Evolutionary conservation across 768 basidiomycete species (phyloP).

Genomic region (Leccinum pellstonianum): DNA sequence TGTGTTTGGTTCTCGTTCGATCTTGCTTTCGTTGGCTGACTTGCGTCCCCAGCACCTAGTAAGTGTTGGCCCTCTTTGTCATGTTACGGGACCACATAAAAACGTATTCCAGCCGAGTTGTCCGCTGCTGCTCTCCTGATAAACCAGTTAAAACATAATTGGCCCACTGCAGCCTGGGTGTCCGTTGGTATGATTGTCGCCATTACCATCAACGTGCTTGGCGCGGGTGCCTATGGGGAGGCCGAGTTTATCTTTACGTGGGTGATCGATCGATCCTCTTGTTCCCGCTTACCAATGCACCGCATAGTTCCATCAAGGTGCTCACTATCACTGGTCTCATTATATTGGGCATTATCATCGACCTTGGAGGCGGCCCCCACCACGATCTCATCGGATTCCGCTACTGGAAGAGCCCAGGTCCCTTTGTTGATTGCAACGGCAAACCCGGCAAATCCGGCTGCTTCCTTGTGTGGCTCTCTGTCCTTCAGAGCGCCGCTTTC

Average conservation of each 20-base stretch:
- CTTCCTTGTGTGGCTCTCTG: conserved; percentile 72
- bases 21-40: not conserved
- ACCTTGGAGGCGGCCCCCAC: conserved; percentile 85
- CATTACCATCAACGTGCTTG: conserved; percentile 71
- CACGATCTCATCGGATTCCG: conserved; percentile 62
- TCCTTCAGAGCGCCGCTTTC: conserved; percentile 86
- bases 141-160: conserved; percentile 58
- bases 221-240: conserved; percentile 79
- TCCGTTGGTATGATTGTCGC: conserved; percentile 73
- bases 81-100: conserved; percentile 1
- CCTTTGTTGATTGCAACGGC: conserved; percentile 69
- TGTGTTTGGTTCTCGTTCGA: not conserved
- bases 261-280: not conserved
- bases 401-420: conserved; percentile 88
- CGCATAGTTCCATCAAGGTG: conserved; percentile 76
- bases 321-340: conserved; percentile 74
- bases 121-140: conserved; percentile 67
- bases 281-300: not conserved
- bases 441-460: conserved; percentile 71
- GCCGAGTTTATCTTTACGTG: conserved; percentile 85
- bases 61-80: not conserved
- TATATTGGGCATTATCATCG: conserved; percentile 68
- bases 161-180: conserved; percentile 77
- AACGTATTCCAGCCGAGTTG: conserved; percentile 26
- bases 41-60: conserved; percentile 26